Conservation (phyloP, 305 asterid genomes). For the Fraxinus ornus region DNA sequence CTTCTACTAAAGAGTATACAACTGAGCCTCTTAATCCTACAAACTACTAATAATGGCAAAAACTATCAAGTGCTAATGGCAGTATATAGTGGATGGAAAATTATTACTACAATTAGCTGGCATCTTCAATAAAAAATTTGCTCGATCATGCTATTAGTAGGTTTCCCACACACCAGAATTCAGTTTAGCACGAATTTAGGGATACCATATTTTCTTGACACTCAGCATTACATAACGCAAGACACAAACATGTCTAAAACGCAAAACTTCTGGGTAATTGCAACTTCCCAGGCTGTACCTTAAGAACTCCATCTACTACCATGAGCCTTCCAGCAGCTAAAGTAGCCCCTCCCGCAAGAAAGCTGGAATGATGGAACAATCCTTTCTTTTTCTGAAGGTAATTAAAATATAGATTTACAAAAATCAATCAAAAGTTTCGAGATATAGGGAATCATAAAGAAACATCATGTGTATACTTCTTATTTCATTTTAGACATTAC, state of each 20-base stretch:
- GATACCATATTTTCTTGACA: neutral
- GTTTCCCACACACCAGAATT: neutral
- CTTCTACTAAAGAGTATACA: neutral
- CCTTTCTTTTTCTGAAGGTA: conserved; percentile 67
- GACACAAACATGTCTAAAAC: neutral
- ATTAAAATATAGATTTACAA: neutral
- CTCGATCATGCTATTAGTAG: neutral
- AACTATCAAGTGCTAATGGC: neutral
- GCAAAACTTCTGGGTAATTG: neutral
- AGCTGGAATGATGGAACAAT: conserved; percentile 58
- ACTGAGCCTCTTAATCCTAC: neutral
- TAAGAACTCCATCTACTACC: conserved; percentile 53
- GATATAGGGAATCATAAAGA: neutral
- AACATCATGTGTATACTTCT: neutral
- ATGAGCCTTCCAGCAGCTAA: conserved; percentile 71
- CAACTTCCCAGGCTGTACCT: conserved; percentile 40
- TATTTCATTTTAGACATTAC: conserved; percentile 25
- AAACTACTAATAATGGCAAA: neutral
- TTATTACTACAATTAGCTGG: neutral
- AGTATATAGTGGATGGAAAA: neutral
- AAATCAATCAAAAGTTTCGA: neutral
- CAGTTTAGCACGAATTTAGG: neutral
- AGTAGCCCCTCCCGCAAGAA: conserved; percentile 65
- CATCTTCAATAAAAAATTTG: too few species aligned
- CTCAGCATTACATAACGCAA: neutral